Base-by-base conservation (phyloP, 169 alveolate genomes). In the Ichthyophthirius multifiliis region DNA sequence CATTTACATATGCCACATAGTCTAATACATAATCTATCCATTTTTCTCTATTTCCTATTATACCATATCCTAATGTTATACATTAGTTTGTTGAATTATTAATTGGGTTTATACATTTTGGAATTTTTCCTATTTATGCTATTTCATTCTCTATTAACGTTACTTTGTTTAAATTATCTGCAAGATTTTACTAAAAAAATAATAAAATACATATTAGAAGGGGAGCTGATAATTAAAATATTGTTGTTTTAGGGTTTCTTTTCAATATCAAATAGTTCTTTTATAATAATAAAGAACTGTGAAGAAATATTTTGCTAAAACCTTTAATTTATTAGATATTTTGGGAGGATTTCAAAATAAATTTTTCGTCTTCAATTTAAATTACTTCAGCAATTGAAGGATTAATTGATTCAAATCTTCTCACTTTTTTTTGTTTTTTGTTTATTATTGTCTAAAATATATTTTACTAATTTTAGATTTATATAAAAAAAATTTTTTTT, bases 41-140 rank as follows among this genome's bases (percentile, higher is more conserved):
- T 18, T 76, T 48, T 35, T 89, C 71, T 34, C 81, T 74, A 18
- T 63, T n/a, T 4, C 81, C 93, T 4, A 89, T 48, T 1, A 89
- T 67, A 5, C 75, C 75, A 55, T 89, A 89, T 6, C 90, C 94
- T 18, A 89, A 62, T 16, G 92, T 85, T 4, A 73, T 74, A n/a
- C 94, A 88, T 18, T 67, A 74, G 13, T 76, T 64, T 18, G 74
- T 62, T 9, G 76, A 1, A n/a, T 65, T 12, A 3, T 41, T 41
- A 15, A 3, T 65, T 3, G 47, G 84, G 7, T 45, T 10, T 18
- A 65, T 65, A 18, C 75, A 65, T 35, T 65, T 65, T n/a, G 75
- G 75, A 2, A 65, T 12, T 0, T 10, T 4, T 12, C 75, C 75
- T 2, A 65, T 46, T 13, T n/a, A 32, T 15, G 30, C 46, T 32